Evolutionary conservation across 495 filamentous ascomycete species (phyloP), one percentile per base, ranked within the genome.

Genomic region (Talaromyces liani): DNA sequence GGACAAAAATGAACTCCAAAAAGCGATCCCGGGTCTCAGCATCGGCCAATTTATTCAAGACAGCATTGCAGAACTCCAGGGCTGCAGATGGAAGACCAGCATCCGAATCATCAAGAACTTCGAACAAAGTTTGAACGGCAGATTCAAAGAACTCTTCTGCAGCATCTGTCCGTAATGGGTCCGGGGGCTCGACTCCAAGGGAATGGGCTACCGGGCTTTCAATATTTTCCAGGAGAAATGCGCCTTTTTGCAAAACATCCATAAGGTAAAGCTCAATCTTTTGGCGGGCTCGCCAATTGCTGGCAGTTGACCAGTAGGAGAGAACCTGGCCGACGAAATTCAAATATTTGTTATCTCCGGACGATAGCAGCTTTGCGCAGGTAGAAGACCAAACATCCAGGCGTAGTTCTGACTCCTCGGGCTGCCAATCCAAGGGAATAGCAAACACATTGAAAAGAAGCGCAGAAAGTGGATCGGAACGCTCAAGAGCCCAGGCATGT

Each of bases 251-350:
- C 20, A 98, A 83, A 63, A 93, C 88, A 70, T 91, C 87, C 91
- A 95, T 93, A 5, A 98, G 84, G 70, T 92, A 97, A 69, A 91
- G 87, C 77, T 97, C 93, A 80, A 98, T 87, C 67, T 91, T 92
- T 65, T 87, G 85, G 65, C 87, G 90, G 62, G 91, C 89, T 63
- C 89, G 88, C 94, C 94, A 98, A 70, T 91, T 88, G 70, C 90
- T 86, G 79, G 91, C 89, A 39, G 85, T 83, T 60, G 92, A 85
- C 89, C 91, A 98, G 61, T 89, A 85, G 74, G 93, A 91, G 39
- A 98, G 83, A 12, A 81, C 73, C 39, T 79, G 72, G 61, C 72
- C 72, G 41, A 81, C 67, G 4, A 81, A 71, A 55, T 73, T 71
- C 59, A 73, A 72, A 49, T 76, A 79, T 68, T 69, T 75, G 68